A percentile compares a stretch with the other conserved stretches of the same genome.
These are phyloP conservation scores for Pleurotus tuber-regium DNA, from an alignment of 768 basidiomycete genomes.

Conservation along the genomic window DNA sequence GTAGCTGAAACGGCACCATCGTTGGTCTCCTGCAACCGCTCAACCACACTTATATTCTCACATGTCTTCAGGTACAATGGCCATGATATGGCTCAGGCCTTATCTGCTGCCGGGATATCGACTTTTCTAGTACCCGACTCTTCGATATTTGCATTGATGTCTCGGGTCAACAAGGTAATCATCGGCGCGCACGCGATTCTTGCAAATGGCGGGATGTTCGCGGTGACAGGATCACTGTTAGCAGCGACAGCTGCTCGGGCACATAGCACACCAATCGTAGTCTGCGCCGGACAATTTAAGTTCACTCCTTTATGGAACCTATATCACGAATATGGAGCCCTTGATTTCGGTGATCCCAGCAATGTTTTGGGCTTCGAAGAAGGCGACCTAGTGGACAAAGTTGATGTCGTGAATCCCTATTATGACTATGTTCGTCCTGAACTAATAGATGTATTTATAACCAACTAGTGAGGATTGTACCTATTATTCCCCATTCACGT, in stretches of 20 bases:
- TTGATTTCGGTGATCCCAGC: slow-evolving; percentile 71
- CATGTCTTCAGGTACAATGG: slow-evolving; percentile 66
- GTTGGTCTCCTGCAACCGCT: slow-evolving; percentile 54
- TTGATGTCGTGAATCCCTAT: slow-evolving; percentile 93
- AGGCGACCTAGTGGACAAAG: slow-evolving; percentile 76
- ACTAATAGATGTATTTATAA: slow-evolving; percentile 90
- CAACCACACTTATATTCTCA: slow-evolving; percentile 7
- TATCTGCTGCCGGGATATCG: slow-evolving; percentile 81
- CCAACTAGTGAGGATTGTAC: slow-evolving; percentile 80
- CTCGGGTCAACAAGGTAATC: slow-evolving; percentile 94
- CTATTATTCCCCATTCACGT: neutral
- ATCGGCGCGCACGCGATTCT: slow-evolving; percentile 94
- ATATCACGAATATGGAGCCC: slow-evolving; percentile 81
- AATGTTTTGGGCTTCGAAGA: slow-evolving; percentile 73
- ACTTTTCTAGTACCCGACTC: slow-evolving; percentile 98
- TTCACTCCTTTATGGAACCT: slow-evolving; percentile 89
- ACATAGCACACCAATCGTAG: slow-evolving; percentile 89
- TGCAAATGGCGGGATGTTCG: slow-evolving; percentile 95
- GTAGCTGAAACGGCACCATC: slow-evolving; percentile 95
- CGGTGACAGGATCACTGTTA: slow-evolving; percentile 79
- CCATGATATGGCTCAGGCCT: slow-evolving; percentile 76
- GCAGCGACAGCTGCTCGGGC: slow-evolving; percentile 85
- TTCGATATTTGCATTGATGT: slow-evolving; percentile 94
- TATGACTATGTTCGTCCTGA: slow-evolving; percentile 96
- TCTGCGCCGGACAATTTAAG: slow-evolving; percentile 96